Percentiles rank a stretch among this genome's conserved stretches.
Conservation (phyloP, 2,329 filamentous ascomycete species). For the Elsinoe perseae region DNA sequence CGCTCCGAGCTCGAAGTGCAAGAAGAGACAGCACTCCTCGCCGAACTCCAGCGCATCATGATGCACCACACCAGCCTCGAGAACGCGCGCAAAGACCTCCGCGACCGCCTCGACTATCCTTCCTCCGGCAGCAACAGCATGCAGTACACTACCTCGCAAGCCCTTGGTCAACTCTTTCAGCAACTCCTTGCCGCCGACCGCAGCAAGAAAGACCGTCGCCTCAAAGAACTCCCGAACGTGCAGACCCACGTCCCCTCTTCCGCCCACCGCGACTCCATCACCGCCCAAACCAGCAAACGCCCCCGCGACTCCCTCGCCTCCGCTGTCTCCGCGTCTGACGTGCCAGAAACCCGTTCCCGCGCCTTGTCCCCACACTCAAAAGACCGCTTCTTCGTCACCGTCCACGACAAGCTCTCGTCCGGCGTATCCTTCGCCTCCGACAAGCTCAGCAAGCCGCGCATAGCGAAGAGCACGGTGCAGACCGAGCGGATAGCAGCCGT, state of each 20-base stretch:
- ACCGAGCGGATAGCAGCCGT: conserved; percentile 67
- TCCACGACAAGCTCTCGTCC: conserved; percentile 64
- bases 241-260: conserved; percentile 22
- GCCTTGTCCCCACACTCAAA: conserved; percentile 66
- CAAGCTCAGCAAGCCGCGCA: conserved; percentile 68
- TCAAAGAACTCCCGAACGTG: conserved; percentile 25
- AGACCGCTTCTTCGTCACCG: conserved; percentile 75
- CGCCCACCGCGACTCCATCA: conserved; percentile 31
- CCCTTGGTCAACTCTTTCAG: conserved; percentile 71
- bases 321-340: conserved; percentile 26
- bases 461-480: conserved; percentile 67
- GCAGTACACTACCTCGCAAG: conserved; percentile 69
- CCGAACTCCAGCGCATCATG: conserved; percentile 87
- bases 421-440: conserved; percentile 88
- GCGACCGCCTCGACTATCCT: conserved; percentile 78
- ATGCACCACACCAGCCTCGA: conserved; percentile 79
- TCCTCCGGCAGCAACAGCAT: conserved; percentile 56
- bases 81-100: conserved; percentile 79
- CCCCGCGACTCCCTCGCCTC: conserved; percentile 36
- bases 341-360: conserved; percentile 31
- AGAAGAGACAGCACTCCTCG: conserved; percentile 81
- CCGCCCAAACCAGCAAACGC: conserved; percentile 25
- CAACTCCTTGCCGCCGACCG: conserved; percentile 78
- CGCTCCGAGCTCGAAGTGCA: conserved; percentile 79
- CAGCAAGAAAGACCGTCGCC: conserved; percentile 68